phyloP scores from a whole-genome alignment of 129 eudicot species.

The Helichrysum umbraculigerum region DNA sequence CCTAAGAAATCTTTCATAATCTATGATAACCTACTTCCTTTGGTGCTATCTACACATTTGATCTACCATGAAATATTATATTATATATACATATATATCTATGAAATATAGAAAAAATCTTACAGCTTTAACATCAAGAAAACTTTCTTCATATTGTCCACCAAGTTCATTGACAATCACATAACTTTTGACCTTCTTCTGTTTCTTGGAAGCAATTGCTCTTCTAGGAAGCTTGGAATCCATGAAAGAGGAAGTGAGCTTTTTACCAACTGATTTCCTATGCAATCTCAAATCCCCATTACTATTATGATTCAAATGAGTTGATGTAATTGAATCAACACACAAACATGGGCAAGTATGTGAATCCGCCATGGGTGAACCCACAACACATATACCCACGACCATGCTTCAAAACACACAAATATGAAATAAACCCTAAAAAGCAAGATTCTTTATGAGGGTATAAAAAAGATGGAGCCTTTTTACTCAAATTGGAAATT shows the following conservation, averaged over 20 bases:
- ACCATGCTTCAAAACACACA: conserved; percentile 46
- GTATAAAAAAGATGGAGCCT: background rate
- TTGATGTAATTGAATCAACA: conserved; percentile 49
- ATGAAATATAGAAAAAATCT: conserved; percentile 13
- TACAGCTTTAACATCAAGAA: conserved; percentile 76
- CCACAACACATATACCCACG: conserved; percentile 53
- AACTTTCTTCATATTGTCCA: conserved; percentile 87
- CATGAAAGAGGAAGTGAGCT: conserved; percentile 54
- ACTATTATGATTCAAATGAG: conserved; percentile 31
- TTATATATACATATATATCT: background rate
- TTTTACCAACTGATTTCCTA: conserved; percentile 27
- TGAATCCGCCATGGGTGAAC: conserved; percentile 64
- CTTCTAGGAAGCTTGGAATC: conserved; percentile 43
- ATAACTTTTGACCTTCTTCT: conserved; percentile 41
- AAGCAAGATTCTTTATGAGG: conserved; percentile 1
- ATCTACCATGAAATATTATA: background rate
- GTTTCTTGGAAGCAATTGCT: conserved; percentile 44
- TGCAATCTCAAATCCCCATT: conserved; percentile 39
- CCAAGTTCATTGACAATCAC: conserved; percentile 63
- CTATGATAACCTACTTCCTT: background rate
- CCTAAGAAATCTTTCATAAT: background rate
- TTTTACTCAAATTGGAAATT: conserved; percentile 1
- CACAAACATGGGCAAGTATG: conserved; percentile 61
- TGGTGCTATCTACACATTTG: background rate
- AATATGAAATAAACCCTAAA: conserved; percentile 18